Evolutionary conservation across 441 rosid species (phyloP), one percentile per base, ranked within the genome.

Genomic region (Populus tomentosa): DNA sequence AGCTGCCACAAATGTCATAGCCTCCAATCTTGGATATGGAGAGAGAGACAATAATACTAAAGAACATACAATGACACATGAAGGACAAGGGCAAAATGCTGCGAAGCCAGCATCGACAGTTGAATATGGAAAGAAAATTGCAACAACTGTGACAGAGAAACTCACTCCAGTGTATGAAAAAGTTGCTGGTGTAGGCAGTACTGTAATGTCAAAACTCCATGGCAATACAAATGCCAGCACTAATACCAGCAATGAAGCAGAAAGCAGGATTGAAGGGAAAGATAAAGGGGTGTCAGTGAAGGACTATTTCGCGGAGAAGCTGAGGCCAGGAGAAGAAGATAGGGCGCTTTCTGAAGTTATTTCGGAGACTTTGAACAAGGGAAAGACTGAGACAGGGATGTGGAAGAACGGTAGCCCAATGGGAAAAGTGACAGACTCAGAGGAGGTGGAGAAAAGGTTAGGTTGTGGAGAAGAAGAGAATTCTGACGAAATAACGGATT

Each of bases 271-370:
- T 1, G 5, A 59, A 30, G 83, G 50, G 10, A 80, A 85, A 75
- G 87, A 84, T 24, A 88, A 82, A 80, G 86, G 87, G 62, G 86
- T 82, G 20, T 77, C 93, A 0, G 56, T 87, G 77, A 94, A 76
- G 83, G 83, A 78, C 20, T 91, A 90, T 62, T 5, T 90, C 0
- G 82, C 85, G 5, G 94, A 88, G 79, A 92, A 89, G 74, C 59
- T 92, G 68, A 89, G 16, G 86, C 91, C 94, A 2, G 88, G 95
- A 20, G 97, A 91, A 28, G 97, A 86, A 65, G 95, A 92, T 71
- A 88, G 63, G 80, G 97, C 97, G 0, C 80, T 91, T 10, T 85
- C 94, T 3, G 90, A 90, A 63, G 78, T 89, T 68, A 90, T 93
- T 13, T 67, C 91, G 1, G 91, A 84, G 74, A 83, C 88, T 28